These are phyloP conservation scores for Quambalaria eucalypti DNA, from an alignment of 1,284 basidiomycete genomes.

Conservation along the genomic window DNA sequence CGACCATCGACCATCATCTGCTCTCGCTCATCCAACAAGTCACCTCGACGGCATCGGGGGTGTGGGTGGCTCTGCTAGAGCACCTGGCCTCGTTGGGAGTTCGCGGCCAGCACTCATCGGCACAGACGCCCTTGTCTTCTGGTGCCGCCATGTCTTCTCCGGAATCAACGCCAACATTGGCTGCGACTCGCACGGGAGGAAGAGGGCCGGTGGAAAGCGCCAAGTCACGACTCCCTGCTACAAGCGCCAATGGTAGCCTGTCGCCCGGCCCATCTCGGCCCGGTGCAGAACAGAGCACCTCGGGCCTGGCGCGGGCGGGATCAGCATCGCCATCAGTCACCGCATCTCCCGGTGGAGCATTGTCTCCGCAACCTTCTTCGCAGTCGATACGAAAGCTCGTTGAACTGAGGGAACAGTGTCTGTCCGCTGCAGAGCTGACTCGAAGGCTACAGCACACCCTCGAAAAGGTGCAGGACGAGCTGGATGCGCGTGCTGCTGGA, in stretches of 20 bases:
- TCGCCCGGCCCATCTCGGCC: no score
- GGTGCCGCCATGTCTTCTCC: background rate
- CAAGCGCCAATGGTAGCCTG: no score
- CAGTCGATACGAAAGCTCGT: background rate
- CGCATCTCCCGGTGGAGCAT: no score
- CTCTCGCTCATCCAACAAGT: slow-evolving; percentile 27
- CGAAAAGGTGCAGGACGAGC: slow-evolving; percentile 13
- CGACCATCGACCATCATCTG: slow-evolving; percentile 26
- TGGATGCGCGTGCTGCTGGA: no score
- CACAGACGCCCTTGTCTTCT: background rate
- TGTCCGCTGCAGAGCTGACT: slow-evolving; percentile 2
- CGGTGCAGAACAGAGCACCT: no score
- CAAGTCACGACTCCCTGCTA: no score
- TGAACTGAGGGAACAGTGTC: background rate
- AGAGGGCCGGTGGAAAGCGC: no score
- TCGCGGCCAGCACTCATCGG: no score
- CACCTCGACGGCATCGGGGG: slow-evolving; percentile 24
- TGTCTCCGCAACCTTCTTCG: background rate
- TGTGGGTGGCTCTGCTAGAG: slow-evolving; percentile 32
- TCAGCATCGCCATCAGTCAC: no score
- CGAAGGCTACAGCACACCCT: slow-evolving; percentile 2
- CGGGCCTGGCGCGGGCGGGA: no score
- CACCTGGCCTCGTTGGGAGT: slow-evolving; percentile 16
- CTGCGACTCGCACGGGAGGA: background rate
- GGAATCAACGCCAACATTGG: background rate